Evolutionary conservation across 306 rosid genomes (phyloP).

Genomic region (Fagus sylvatica): DNA sequence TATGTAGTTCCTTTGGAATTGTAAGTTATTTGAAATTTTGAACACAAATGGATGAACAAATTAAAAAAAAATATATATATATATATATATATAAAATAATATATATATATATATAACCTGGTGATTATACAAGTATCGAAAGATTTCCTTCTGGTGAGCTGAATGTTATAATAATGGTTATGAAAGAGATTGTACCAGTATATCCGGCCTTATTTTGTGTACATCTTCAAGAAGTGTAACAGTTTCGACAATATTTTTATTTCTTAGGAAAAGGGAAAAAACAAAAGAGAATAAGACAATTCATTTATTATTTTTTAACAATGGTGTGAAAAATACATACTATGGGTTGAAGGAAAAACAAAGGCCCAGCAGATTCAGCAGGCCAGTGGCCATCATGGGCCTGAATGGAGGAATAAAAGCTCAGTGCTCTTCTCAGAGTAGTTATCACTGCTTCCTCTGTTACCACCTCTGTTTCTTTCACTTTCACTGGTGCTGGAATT

Average conservation of each 20-base stretch:
- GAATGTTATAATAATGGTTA: too few species aligned
- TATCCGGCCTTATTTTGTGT: too few species aligned
- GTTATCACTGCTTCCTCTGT: slow-evolving; percentile 34
- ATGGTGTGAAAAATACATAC: slow-evolving; percentile 10
- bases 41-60: background rate
- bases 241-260: background rate
- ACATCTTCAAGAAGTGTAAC: background rate
- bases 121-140: slow-evolving; percentile 67
- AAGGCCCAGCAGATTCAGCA: slow-evolving; percentile 60
- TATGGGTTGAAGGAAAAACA: slow-evolving; percentile 59
- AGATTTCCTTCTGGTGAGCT: slow-evolving; percentile 53
- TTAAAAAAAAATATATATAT: background rate
- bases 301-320: too few species aligned
- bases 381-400: slow-evolving; percentile 85
- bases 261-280: background rate
- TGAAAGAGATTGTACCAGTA: too few species aligned
- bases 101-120: slow-evolving; percentile 47
- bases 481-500: slow-evolving; percentile 34
- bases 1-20: too few species aligned
- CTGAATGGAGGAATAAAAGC: slow-evolving; percentile 56
- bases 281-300: too few species aligned
- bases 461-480: slow-evolving; percentile 33
- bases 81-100: too few species aligned
- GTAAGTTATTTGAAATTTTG: too few species aligned
- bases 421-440: slow-evolving; percentile 46